Base-by-base conservation (phyloP, 768 basidiomycete species). In the Hygrocybe coccinea region DNA sequence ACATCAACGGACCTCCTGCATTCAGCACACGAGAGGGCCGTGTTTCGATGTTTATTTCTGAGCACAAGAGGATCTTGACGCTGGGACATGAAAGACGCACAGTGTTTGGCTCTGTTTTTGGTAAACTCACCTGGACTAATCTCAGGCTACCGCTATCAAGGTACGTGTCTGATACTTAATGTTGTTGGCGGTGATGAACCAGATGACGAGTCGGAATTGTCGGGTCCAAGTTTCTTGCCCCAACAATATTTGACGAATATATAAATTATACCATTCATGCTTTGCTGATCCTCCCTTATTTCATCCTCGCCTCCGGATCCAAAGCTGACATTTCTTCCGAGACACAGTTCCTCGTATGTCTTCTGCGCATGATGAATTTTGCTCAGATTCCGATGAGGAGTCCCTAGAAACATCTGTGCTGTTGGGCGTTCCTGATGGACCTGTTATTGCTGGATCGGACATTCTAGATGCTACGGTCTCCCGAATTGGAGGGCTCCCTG, bases 211-310 rank as follows among this genome's bases (percentile, higher is more conserved):
- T 93, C 91, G 76, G 91, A 92, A 71, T 67, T 65, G 48, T 62
- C 59, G 66, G 57, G 66, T 62, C 74, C 76, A 79, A 84, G 84
- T 80, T 84, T 82, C 84, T 82, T 79, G 71, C 64, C 62, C 60
- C 62, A 61, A 62, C 56, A 69, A 72, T 75, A 58, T 46, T 65
- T 86, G 89, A 90, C 81, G 89, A 91, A 63, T 74, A 75, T 57
- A 72, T 67, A 71, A 74, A 57, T 65, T 76, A 75, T 87, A 87
- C 90, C 89, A 92, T 93, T 93, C 91, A 93, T 92, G 91, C 89
- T 77, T 86, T 77, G 74, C 91, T 92, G 91, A 91, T 72, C 64
- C 63, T 67, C 65, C 59, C 56, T 35, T 21, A 22, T 55, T 56
- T 54, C 62, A 48, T 62, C 58, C 60, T 56, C 52, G 52, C 19